Base-by-base conservation (phyloP, 2,329 filamentous ascomycete genomes). In the Phialophora macrospora region DNA sequence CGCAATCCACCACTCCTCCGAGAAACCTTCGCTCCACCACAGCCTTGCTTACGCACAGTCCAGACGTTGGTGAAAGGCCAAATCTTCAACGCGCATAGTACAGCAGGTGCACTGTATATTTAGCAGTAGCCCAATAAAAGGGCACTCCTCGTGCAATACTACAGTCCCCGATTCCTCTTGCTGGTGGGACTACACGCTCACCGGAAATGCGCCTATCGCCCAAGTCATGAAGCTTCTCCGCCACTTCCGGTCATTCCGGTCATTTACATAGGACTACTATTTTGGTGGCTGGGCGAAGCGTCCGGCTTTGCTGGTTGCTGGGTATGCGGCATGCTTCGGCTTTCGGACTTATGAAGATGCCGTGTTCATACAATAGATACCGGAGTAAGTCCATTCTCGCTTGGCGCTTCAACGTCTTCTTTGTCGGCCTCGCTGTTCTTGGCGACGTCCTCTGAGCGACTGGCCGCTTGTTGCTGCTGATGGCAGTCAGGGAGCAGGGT, bases 211-310 rank as follows among this genome's bases (percentile, higher is more conserved):
- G 48, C 48, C 24, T 51, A 26, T 58, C 28, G 24, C 38, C n/a
- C 38, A 30, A 58, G 34, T 24, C 46, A 44, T 17, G 2, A 32
- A 48, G 5, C 28, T 26, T 59, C 14, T 8, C 14, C 56, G 26
- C 44, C 20, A 17, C 56, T 34, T 59, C 56, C 56, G 56, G 28
- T 28, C 41, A 20, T 59, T 44, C 56, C 56, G 56, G 38, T 12
- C 20, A 14, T 22, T 38, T 30, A 26, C 48, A 22, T 51, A 4
- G n/a, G n/a, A n/a, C n/a, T n/a, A n/a, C n/a, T n/a, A n/a, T n/a
- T 26, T 51, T 7, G 48, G 20, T 51, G 48, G 24, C 20, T 26
- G 17, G 22, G n/a, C n/a, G 24, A 51, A 51, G 5, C 1, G 4
- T 51, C 8, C 48, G 20, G 3, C 48, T 28, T 11, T 22, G 20